phyloP scores from a whole-genome alignment of 2,329 filamentous ascomycete species.

The Trichothecium roseum region DNA sequence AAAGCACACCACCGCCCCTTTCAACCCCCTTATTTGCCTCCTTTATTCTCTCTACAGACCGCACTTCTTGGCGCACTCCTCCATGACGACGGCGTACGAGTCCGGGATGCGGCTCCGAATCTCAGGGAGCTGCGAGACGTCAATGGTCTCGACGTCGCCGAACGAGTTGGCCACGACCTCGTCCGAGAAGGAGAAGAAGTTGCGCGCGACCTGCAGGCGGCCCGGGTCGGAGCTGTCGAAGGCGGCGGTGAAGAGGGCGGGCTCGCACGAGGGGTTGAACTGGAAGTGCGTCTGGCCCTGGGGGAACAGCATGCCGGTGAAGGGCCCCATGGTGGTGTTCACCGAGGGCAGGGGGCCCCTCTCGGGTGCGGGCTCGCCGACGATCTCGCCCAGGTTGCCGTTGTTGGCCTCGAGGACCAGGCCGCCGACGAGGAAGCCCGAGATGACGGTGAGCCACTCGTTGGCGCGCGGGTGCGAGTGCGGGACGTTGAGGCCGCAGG shows the following conservation, averaged over 20 bases:
- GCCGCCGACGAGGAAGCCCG: constrained; percentile 23
- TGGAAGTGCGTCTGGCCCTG: constrained; percentile 31
- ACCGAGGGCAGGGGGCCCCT: constrained; percentile 13
- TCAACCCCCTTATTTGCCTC: too few relatives aligned
- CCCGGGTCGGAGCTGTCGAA: constrained; percentile 31
- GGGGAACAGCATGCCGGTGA: constrained; percentile 30
- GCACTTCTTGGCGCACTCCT: constrained; percentile 4
- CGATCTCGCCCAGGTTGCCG: constrained; percentile 13
- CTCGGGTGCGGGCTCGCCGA: constrained; percentile 10
- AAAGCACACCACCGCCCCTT: too few relatives aligned
- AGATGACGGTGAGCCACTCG: constrained; percentile 28
- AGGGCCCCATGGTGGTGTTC: constrained; percentile 18
- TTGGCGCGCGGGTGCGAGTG: constrained; percentile 24
- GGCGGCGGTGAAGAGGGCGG: constrained; percentile 29
- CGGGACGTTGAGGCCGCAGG: constrained; percentile 33
- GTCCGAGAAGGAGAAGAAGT: constrained; percentile 12
- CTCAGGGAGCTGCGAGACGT: neutral
- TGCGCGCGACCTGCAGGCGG: constrained; percentile 22
- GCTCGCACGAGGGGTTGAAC: constrained; percentile 32
- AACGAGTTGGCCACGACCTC: constrained; percentile 11
- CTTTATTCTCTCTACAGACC: too few relatives aligned
- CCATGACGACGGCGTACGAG: constrained; percentile 4
- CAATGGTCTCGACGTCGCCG: constrained; percentile 6
- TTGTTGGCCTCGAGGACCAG: constrained; percentile 21
- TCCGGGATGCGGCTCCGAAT: constrained; percentile 3